phyloP scores from a whole-genome alignment of 768 basidiomycete genomes.

The Lentinula raphanica region DNA sequence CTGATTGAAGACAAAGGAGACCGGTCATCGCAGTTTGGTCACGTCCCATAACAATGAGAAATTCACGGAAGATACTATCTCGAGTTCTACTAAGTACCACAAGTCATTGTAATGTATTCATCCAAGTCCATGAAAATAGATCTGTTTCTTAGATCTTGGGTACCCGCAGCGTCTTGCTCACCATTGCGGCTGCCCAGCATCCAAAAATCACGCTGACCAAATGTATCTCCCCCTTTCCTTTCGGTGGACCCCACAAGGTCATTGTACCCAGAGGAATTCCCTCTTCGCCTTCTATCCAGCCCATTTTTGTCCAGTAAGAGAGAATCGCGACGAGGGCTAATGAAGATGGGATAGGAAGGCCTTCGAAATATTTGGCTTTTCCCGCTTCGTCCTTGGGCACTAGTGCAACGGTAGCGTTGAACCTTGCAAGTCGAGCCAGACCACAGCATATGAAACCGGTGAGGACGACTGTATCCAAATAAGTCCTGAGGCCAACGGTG shows the following conservation, averaged over 20 bases:
- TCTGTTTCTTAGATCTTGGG: conserved; percentile 55
- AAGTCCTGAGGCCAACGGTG: conserved; percentile 83
- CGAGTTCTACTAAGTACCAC: background rate
- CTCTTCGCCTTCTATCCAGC: conserved; percentile 75
- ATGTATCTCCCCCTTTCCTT: conserved; percentile 83
- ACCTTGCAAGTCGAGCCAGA: conserved; percentile 92
- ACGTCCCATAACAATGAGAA: too few species aligned
- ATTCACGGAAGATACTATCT: background rate
- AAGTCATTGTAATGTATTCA: background rate
- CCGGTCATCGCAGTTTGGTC: too few species aligned
- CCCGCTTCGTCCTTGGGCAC: conserved; percentile 84
- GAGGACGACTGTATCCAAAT: conserved; percentile 82
- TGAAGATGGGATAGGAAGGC: conserved; percentile 92
- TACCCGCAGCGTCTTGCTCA: conserved; percentile 91
- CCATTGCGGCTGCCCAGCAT: conserved; percentile 92
- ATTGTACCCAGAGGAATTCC: conserved; percentile 75
- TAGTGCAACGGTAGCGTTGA: conserved; percentile 96
- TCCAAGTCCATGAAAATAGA: background rate
- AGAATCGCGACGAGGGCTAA: conserved; percentile 74
- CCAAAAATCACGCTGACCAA: conserved; percentile 71
- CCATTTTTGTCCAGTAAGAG: conserved; percentile 77
- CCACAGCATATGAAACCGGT: conserved; percentile 94
- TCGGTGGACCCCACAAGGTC: conserved; percentile 64
- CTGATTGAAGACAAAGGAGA: background rate
- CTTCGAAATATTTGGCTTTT: conserved; percentile 94